These are phyloP conservation scores for Tremella mesenterica DNA, from an alignment of 768 basidiomycete species.

Conservation along the genomic window DNA sequence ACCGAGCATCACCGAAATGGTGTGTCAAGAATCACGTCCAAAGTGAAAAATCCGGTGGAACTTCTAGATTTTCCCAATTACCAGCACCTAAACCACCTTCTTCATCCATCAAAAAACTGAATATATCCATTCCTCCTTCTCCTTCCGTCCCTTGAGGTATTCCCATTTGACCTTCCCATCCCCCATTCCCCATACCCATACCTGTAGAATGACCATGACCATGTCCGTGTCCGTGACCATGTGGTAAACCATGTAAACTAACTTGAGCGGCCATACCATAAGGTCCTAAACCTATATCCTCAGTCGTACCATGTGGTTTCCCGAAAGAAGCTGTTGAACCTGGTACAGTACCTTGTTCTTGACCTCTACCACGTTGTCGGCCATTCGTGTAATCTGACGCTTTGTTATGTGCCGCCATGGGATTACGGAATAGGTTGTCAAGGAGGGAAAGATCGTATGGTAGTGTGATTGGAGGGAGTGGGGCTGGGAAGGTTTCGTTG, in stretches of 20 bases:
- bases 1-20: no score
- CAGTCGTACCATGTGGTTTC: neutral
- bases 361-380: conserved; percentile 2
- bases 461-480: conserved; percentile 33
- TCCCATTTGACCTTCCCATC: neutral
- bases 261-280: conserved; percentile 23
- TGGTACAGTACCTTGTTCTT: neutral
- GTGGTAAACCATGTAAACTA: neutral
- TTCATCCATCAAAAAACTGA: conserved; percentile 29
- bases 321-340: neutral
- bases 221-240: neutral
- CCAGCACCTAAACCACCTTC: conserved; percentile 24
- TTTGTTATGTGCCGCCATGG: conserved; percentile 41
- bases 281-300: conserved; percentile 6
- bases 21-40: no score
- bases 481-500: conserved; percentile 34
- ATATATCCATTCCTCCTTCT: conserved; percentile 18
- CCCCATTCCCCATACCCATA: neutral
- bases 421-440: conserved; percentile 45
- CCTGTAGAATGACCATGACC: neutral
- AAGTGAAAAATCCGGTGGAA: conserved; percentile 10
- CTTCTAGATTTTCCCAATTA: conserved; percentile 15
- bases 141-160: neutral
- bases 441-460: conserved; percentile 43
- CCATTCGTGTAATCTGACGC: conserved; percentile 41